Evolutionary conservation across 106 monocot genomes (phyloP).

Genomic region (Ottelia alismoides): DNA sequence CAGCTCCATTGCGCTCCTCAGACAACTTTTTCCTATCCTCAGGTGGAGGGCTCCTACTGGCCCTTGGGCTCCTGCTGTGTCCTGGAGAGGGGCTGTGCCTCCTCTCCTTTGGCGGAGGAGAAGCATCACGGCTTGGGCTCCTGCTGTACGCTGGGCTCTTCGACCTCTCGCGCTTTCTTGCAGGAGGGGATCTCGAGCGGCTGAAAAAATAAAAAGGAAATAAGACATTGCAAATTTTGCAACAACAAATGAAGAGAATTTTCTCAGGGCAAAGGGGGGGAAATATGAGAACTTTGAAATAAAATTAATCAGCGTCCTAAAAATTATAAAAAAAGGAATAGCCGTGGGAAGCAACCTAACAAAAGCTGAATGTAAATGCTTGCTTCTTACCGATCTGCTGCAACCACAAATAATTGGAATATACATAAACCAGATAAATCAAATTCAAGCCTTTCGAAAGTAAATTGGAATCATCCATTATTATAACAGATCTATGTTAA

Average conservation of each 20-base stretch:
- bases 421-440: too few relatives aligned
- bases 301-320: too few relatives aligned
- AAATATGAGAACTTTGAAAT: too few relatives aligned
- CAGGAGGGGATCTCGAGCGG: constrained; percentile 66
- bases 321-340: too few relatives aligned
- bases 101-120: constrained; percentile 26
- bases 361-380: too few relatives aligned
- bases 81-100: constrained; percentile 37
- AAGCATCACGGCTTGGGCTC: constrained; percentile 34
- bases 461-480: too few relatives aligned
- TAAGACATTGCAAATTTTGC: not conserved
- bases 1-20: not conserved
- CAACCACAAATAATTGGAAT: too few relatives aligned
- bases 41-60: constrained; percentile 6
- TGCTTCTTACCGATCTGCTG: too few relatives aligned
- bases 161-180: constrained; percentile 42
- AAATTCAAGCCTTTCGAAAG: too few relatives aligned
- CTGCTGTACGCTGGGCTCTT: constrained; percentile 53
- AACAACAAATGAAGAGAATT: not conserved
- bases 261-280: not conserved
- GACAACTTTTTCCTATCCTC: not conserved
- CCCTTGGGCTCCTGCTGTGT: constrained; percentile 38
- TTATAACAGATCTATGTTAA: not conserved
- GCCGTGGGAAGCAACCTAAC: too few relatives aligned
- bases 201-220: constrained; percentile 17